Percentiles rank a stretch among this genome's conserved stretches.
These are phyloP conservation scores for Suhomyces wounanorum DNA, from an alignment of 1,139 yeast genomes.

Conservation along the genomic window DNA sequence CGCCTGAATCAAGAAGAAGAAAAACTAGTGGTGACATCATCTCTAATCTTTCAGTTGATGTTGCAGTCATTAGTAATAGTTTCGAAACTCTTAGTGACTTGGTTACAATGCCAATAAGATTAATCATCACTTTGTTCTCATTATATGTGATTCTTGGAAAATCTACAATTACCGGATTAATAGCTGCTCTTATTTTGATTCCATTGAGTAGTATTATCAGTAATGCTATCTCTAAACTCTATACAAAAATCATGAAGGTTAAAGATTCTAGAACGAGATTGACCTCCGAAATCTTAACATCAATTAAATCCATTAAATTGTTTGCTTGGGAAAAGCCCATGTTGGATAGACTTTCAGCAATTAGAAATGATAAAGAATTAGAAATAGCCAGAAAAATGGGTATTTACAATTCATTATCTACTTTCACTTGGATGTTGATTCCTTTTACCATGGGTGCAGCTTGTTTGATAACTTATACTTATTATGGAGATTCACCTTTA, in stretches of 20 bases:
- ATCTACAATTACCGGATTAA: conserved; percentile 40
- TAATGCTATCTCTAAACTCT: conserved; percentile 29
- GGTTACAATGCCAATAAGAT: conserved; percentile 33
- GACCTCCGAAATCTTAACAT: conserved; percentile 41
- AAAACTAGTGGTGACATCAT: conserved; percentile 45
- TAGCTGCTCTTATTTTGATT: conserved; percentile 34
- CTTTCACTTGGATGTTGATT: conserved; percentile 40
- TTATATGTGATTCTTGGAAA: conserved; percentile 33
- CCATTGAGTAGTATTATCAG: conserved; percentile 37
- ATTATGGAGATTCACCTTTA: conserved; percentile 27
- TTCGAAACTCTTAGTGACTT: conserved; percentile 30
- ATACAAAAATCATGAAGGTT: conserved; percentile 29
- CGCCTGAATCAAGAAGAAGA: conserved; percentile 40
- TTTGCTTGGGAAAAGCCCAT: conserved; percentile 47
- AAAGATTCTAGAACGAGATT: conserved; percentile 42
- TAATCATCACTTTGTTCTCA: conserved; percentile 30
- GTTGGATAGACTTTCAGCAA: conserved; percentile 33
- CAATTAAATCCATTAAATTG: conserved; percentile 43
- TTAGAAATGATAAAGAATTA: conserved; percentile 43
- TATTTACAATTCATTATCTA: conserved; percentile 31
- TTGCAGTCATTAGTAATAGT: conserved; percentile 25
- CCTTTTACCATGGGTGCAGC: conserved; percentile 41
- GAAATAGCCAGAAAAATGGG: conserved; percentile 32
- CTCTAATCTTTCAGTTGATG: conserved; percentile 42
- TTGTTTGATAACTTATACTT: conserved; percentile 32